Evolutionary conservation across 2,329 filamentous ascomycete genomes (phyloP), one percentile per base, ranked within the genome.

Genomic region (Fusarium agapanthi): DNA sequence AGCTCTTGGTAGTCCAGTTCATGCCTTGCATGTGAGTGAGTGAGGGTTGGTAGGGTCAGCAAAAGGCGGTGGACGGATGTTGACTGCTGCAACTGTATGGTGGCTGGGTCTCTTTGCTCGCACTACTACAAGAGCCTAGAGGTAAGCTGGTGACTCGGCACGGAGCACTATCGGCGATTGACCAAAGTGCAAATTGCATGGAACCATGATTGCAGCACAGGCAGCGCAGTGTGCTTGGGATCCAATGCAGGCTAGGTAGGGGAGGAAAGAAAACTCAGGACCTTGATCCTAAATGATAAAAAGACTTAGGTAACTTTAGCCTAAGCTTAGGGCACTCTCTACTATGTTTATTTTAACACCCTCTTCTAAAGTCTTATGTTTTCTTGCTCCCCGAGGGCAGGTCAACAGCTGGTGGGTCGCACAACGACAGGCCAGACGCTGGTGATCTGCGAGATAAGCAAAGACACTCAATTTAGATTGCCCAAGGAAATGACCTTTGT

Each of bases 361-460:
- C n/a, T n/a, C n/a, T n/a, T n/a, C n/a, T n/a, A n/a, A n/a, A n/a
- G n/a, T n/a, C n/a, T n/a, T n/a, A n/a, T n/a, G n/a, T n/a, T n/a
- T n/a, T n/a, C n/a, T n/a, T n/a, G n/a, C n/a, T n/a, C n/a, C n/a
- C n/a, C n/a, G n/a, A n/a, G n/a, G n/a, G n/a, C n/a, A n/a, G 55
- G 66, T 63, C 59, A 67, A 70, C 32, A 63, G 57, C 58, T 48
- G 53, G 72, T 73, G 75, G 75, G 65, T 58, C 61, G 51, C 38
- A 55, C 58, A 69, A 54, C 37, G 58, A 47, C 47, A 54, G 48
- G 30, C 51, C 41, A 65, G 47, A 53, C 45, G 58, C 47, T 60
- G 57, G 62, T 61, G 67, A 76, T 61, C 68, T 69, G 63, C 69
- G 57, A 73, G 74, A 75, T 74, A 73, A 76, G 75, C 40, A 50